Evolutionary conservation across 352 stramenopile genomes (phyloP).

Genomic region (Phytophthora boehmeriae): DNA sequence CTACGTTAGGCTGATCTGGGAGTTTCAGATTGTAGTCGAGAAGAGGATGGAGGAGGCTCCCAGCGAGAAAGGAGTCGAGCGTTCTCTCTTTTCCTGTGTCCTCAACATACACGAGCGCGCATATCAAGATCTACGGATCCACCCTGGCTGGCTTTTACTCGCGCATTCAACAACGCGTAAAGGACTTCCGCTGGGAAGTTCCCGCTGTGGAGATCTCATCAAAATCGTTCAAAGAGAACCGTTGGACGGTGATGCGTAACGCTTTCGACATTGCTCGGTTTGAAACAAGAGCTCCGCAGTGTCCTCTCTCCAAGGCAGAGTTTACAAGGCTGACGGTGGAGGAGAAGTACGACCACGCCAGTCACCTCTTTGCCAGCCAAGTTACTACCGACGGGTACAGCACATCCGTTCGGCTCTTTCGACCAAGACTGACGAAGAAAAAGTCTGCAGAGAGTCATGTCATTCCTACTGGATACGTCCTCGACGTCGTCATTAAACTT

Average conservation of each 20-base stretch:
- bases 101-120: neutral
- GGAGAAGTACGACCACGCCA: slow-evolving; percentile 20
- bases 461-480: slow-evolving; percentile 9
- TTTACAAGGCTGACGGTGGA: slow-evolving; percentile 6
- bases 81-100: slow-evolving; percentile 16
- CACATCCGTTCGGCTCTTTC: slow-evolving; percentile 13
- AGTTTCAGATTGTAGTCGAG: slow-evolving; percentile 14
- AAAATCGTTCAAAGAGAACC: too few relatives aligned
- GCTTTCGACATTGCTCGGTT: too few relatives aligned
- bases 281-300: too few relatives aligned
- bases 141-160: too few relatives aligned
- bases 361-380: slow-evolving; percentile 27
- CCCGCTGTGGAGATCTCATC: too few relatives aligned
- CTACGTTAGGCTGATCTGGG: slow-evolving; percentile 15
- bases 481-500: slow-evolving; percentile 18
- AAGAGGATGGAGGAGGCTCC: slow-evolving; percentile 3
- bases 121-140: too few relatives aligned
- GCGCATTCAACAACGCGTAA: too few relatives aligned
- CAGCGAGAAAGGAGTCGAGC: too few relatives aligned
- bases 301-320: too few relatives aligned
- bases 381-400: too few relatives aligned
- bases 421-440: slow-evolving; percentile 14
- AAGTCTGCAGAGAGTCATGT: slow-evolving; percentile 1
- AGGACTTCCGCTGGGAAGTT: too few relatives aligned
- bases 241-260: too few relatives aligned